A percentile compares a stretch with the other conserved stretches of the same genome.
phyloP scores from a whole-genome alignment of 2,329 filamentous ascomycete genomes.

The Ophiocordyceps camponoti-saundersi region DNA sequence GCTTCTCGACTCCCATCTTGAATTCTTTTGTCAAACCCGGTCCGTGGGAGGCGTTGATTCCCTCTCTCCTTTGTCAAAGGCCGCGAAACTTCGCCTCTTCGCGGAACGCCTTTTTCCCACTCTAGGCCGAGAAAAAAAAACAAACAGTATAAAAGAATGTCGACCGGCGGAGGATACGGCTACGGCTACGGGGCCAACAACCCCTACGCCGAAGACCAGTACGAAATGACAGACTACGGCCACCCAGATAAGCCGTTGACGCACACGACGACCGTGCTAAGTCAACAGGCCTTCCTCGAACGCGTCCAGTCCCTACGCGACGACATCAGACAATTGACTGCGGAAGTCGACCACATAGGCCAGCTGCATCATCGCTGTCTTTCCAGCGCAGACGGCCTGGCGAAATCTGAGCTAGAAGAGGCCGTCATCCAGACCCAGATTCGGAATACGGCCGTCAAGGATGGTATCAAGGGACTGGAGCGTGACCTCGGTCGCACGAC shows the following conservation, averaged over 20 bases:
- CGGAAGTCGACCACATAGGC: conserved; percentile 49
- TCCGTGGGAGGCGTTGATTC: no score
- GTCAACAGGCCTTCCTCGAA: conserved; percentile 49
- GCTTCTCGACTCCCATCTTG: no score
- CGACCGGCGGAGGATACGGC: neutral
- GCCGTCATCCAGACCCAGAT: conserved; percentile 54
- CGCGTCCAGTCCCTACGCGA: conserved; percentile 50
- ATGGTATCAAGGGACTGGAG: conserved; percentile 63
- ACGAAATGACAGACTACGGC: conserved; percentile 38
- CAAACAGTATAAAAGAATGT: neutral
- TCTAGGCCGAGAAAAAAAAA: neutral
- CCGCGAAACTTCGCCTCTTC: no score
- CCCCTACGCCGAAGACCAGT: conserved; percentile 9
- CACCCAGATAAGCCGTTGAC: conserved; percentile 11
- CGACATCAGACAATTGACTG: conserved; percentile 50
- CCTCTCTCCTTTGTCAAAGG: no score
- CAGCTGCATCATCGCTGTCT: conserved; percentile 57
- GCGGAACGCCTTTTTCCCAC: no score
- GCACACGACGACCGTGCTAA: conserved; percentile 22
- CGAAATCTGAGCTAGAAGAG: conserved; percentile 43
- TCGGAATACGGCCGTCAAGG: conserved; percentile 59
- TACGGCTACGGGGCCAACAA: conserved; percentile 1
- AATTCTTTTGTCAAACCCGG: no score
- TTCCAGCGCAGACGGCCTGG: conserved; percentile 41
- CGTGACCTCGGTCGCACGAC: conserved; percentile 48